Base-by-base conservation (phyloP, 306 rosid species). In the Luffa aegyptiaca region DNA sequence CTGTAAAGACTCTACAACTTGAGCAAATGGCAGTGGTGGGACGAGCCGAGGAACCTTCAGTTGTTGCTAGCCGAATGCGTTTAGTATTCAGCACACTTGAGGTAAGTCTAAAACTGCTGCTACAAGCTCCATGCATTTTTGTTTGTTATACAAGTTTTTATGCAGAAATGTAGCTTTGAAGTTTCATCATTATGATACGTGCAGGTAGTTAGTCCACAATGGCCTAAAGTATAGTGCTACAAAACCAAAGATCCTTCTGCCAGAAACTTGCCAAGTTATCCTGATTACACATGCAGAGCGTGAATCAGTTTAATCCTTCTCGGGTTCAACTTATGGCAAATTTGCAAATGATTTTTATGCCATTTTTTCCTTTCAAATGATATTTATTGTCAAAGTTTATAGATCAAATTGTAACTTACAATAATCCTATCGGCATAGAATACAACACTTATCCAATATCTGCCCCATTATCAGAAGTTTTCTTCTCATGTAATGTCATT, bases 181-280 rank as follows among this genome's bases (percentile, higher is more conserved):
- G 36, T 72, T 12, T 73, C 59, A 6, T 49, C 44, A 31, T 26
- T 49, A 61, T 77, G 78, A 64, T 62, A 80, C 57, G 36, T 86
- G 89, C 93, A 95, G 99, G 96, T 89, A 10, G 97, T 91, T 84
- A 95, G 97, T 88, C 99, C 97, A 59, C 97, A 95, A 76, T 95
- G 97, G 97, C 97, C 99, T 12, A 84, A 73, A 88, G 97, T 87
- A 35, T 92, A 91, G 83, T 46, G 35, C 53, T 42, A 35, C 42
- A 26, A 18, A 16, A 10, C 8, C 61, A 11, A 46, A 45, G 20
- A 45, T 71, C 31, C 16, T 41, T 44, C 57, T 71, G 41, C 57
- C 76, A 21, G 76, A 46, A 71, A 44, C 76, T 71, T 46, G 17
- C 33, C 35, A 21, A 71, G 31, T 14, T 20, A 70, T 26, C 76